These are phyloP conservation scores for Fusarium newnesense DNA, from an alignment of 2,329 filamentous ascomycete species.

Conservation along the genomic window DNA sequence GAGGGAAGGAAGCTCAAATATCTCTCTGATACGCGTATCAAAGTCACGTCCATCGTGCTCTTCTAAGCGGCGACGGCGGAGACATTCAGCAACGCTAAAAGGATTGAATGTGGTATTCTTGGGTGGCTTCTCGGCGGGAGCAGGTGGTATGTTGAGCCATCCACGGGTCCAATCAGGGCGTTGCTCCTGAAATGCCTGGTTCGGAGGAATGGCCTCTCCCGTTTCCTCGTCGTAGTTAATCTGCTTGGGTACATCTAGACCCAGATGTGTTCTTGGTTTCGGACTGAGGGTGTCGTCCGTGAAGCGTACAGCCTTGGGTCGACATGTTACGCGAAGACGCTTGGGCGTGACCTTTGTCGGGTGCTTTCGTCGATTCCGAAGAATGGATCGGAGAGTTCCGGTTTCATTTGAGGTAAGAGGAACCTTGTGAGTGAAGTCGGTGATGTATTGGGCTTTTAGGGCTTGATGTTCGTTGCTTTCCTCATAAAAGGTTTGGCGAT, in stretches of 20 bases:
- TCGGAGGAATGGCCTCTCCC: not conserved
- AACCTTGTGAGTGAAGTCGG: constrained; percentile 34
- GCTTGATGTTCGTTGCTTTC: constrained; percentile 33
- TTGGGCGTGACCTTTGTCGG: constrained; percentile 36
- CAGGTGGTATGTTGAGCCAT: constrained; percentile 20
- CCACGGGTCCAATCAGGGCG: constrained; percentile 20
- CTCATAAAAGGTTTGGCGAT: constrained; percentile 32
- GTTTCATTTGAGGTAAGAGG: constrained; percentile 33
- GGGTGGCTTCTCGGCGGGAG: not conserved
- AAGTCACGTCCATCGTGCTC: constrained; percentile 23
- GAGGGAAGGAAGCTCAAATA: constrained; percentile 43
- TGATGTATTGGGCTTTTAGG: constrained; percentile 35
- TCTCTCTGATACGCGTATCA: constrained; percentile 37
- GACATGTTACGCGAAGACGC: constrained; percentile 37
- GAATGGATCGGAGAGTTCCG: constrained; percentile 42
- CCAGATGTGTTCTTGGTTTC: constrained; percentile 41
- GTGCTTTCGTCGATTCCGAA: constrained; percentile 42
- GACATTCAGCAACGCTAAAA: not conserved
- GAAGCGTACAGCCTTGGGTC: constrained; percentile 47
- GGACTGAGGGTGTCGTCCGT: constrained; percentile 43
- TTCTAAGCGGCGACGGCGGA: constrained; percentile 13
- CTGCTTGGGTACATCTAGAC: constrained; percentile 40
- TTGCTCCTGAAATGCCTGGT: constrained; percentile 19
- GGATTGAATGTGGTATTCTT: not conserved
- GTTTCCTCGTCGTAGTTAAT: constrained; percentile 7